These are phyloP conservation scores for Pseudophaeomoniella oleicola DNA, from an alignment of 2,329 filamentous ascomycete species.

Conservation along the genomic window DNA sequence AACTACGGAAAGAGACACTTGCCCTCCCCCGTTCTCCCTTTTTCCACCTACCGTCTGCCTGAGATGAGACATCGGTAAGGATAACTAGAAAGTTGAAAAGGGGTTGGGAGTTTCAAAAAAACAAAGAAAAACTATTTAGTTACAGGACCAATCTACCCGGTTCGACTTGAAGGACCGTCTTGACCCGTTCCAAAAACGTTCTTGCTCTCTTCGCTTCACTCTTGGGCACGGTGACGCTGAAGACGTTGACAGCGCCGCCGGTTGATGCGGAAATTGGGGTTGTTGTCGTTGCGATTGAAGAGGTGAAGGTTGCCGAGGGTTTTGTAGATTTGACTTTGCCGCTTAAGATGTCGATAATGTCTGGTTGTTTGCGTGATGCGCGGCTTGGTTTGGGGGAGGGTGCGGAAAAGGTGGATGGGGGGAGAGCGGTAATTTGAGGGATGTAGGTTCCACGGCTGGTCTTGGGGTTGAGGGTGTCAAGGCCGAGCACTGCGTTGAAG, in stretches of 20 bases:
- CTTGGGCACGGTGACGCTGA: constrained; percentile 65
- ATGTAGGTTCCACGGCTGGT: constrained; percentile 48
- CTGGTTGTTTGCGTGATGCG: constrained; percentile 35
- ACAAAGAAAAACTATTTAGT: constrained; percentile 1
- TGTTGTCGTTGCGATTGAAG: constrained; percentile 7
- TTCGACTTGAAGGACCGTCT: constrained; percentile 66
- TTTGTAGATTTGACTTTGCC: constrained; percentile 24
- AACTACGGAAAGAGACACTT: no score
- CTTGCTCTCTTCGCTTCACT: constrained; percentile 69
- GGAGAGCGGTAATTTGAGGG: constrained; percentile 53
- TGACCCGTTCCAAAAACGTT: constrained; percentile 74
- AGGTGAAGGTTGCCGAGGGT: background rate
- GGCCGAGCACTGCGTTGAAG: constrained; percentile 75
- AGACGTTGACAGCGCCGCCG: constrained; percentile 51
- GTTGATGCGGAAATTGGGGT: constrained; percentile 31
- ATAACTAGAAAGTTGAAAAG: background rate
- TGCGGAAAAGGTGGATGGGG: constrained; percentile 14
- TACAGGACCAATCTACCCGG: constrained; percentile 57
- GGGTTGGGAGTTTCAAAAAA: background rate
- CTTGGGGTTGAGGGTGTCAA: constrained; percentile 39
- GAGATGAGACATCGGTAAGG: no score
- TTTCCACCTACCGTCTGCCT: no score
- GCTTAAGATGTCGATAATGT: constrained; percentile 73
- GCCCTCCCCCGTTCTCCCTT: no score
- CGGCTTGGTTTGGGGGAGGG: constrained; percentile 4